Percentiles rank a stretch among this genome's conserved stretches.
phyloP scores from a whole-genome alignment of 75 land plant genomes.

The Cryptomeria japonica region DNA sequence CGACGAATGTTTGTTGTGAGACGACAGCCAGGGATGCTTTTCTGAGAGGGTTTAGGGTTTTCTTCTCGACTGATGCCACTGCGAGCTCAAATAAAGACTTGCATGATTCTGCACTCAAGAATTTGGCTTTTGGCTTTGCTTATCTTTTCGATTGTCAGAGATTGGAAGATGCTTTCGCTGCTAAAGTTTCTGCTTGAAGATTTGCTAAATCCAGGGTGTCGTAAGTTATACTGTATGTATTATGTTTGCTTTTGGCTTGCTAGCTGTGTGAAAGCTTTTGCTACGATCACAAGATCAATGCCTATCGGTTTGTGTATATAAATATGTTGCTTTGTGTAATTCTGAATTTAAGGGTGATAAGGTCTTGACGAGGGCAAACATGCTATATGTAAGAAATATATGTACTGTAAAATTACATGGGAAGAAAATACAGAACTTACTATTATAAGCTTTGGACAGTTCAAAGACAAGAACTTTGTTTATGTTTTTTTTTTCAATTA shows the following conservation, averaged over 20 bases:
- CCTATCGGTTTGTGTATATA: no score
- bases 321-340: no score
- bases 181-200: background rate
- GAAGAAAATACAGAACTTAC: no score
- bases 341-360: no score
- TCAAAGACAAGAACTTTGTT: no score
- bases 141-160: constrained; percentile 65
- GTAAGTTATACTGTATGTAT: background rate
- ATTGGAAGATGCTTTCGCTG: constrained; percentile 35
- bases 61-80: constrained; percentile 87
- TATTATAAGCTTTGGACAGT: no score
- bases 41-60: constrained; percentile 77
- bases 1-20: constrained; percentile 93
- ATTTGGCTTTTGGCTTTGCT: constrained; percentile 84
- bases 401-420: no score
- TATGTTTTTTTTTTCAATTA: no score
- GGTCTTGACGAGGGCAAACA: no score
- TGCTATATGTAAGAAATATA: no score
- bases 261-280: no score
- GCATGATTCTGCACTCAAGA: constrained; percentile 78
- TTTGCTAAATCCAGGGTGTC: background rate
- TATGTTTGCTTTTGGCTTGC: background rate
- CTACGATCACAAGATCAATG: no score
- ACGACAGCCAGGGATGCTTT: constrained; percentile 85
- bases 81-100: constrained; percentile 59